phyloP scores from a whole-genome alignment of 192 early-diverging fungal genomes.

The Podila epigama region DNA sequence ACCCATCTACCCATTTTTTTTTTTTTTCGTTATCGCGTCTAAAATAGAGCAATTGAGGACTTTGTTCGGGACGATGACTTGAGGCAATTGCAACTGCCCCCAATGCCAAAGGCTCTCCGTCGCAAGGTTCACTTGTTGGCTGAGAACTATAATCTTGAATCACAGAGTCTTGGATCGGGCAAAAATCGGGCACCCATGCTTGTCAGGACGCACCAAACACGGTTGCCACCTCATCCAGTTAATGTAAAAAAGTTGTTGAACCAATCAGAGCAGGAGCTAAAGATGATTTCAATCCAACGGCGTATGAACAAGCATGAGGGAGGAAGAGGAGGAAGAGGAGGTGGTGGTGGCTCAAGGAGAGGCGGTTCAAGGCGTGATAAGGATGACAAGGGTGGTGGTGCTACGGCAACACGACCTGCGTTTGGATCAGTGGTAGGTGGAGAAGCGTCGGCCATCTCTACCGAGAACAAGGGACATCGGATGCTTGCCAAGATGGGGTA shows the following conservation, averaged over 20 bases:
- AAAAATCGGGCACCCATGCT: conserved; percentile 23
- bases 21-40: neutral
- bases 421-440: conserved; percentile 64
- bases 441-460: conserved; percentile 56
- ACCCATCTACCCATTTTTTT: neutral
- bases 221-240: conserved; percentile 33
- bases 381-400: neutral
- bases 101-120: conserved; percentile 42
- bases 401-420: neutral
- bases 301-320: neutral
- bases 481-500: conserved; percentile 77
- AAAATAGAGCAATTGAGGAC: conserved; percentile 17
- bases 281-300: neutral
- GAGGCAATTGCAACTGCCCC: conserved; percentile 40
- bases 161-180: conserved; percentile 52
- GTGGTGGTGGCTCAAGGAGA: neutral
- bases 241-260: conserved; percentile 34
- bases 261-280: conserved; percentile 29
- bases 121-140: conserved; percentile 51
- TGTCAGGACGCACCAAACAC: conserved; percentile 36
- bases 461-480: conserved; percentile 69
- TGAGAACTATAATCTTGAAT: conserved; percentile 48
- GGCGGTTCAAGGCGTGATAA: neutral
- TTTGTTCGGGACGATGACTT: conserved; percentile 4
- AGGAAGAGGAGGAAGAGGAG: neutral